A percentile compares a stretch with the other conserved stretches of the same genome.
These are phyloP conservation scores for Paraphoma chrysanthemicola DNA, from an alignment of 2,329 filamentous ascomycete genomes.

Conservation along the genomic window DNA sequence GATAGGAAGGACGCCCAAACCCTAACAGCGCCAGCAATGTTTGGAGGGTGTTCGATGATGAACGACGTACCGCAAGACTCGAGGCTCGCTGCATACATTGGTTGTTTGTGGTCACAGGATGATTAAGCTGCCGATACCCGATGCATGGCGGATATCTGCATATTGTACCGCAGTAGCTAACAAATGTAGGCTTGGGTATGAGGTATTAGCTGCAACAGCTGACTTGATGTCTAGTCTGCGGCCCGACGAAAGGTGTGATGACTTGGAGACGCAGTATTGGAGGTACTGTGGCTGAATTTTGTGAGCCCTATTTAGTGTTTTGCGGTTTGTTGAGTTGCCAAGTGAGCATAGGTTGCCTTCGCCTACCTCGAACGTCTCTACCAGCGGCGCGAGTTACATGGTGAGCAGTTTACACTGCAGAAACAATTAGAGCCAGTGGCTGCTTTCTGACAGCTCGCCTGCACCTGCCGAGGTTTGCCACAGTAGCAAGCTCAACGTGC, in stretches of 20 bases:
- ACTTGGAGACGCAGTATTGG: neutral
- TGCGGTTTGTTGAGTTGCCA: neutral
- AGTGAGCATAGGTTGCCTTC: too few species aligned
- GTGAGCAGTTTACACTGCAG: too few species aligned
- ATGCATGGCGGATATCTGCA: constrained; percentile 18
- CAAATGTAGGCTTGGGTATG: too few species aligned
- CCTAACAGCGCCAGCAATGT: neutral
- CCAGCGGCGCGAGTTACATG: too few species aligned
- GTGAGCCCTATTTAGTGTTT: neutral
- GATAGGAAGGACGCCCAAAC: too few species aligned
- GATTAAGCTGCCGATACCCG: constrained; percentile 5
- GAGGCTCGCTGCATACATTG: constrained; percentile 6
- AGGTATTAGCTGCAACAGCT: neutral
- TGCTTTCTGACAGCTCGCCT: constrained; percentile 6
- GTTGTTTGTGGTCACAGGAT: constrained; percentile 1
- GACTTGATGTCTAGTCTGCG: neutral
- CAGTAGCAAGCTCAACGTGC: constrained; percentile 6
- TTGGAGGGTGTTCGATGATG: neutral
- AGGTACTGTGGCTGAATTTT: constrained; percentile 3
- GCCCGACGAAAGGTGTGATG: constrained; percentile 3
- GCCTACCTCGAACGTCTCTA: too few species aligned
- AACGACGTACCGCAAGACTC: constrained; percentile 1
- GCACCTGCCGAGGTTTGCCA: constrained; percentile 7
- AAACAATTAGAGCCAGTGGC: constrained; percentile 6
- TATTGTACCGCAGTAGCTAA: neutral